These are phyloP conservation scores for Rubus parviflorus DNA, from an alignment of 306 rosid species.

Conservation along the genomic window DNA sequence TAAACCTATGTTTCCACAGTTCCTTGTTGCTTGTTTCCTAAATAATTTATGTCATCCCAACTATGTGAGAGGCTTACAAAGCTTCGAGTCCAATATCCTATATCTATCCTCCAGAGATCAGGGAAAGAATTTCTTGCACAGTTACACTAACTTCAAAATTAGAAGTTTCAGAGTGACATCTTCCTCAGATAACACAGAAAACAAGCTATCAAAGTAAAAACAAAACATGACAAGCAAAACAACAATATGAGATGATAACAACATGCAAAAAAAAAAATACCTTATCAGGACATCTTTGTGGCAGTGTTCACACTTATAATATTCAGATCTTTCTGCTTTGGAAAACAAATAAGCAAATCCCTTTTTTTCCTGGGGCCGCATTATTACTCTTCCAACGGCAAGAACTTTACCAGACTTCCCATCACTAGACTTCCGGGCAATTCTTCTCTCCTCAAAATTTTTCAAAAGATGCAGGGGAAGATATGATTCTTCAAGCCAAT, in stretches of 20 bases:
- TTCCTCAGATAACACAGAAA: background rate
- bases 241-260: constrained; percentile 17
- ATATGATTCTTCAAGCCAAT: constrained; percentile 80
- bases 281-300: constrained; percentile 75
- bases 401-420: constrained; percentile 47
- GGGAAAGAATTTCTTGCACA: background rate
- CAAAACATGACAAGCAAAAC: background rate
- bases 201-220: background rate
- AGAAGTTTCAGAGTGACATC: background rate
- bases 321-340: constrained; percentile 70
- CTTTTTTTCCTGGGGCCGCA: constrained; percentile 35
- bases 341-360: constrained; percentile 82
- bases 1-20: background rate
- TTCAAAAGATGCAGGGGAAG: constrained; percentile 88
- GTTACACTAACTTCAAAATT: background rate
- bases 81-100: background rate
- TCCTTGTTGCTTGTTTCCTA: background rate
- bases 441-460: constrained; percentile 89
- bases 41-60: background rate
- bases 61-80: background rate
- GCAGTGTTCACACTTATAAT: constrained; percentile 80
- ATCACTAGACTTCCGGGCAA: constrained; percentile 62
- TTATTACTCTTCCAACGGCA: constrained; percentile 39
- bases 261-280: constrained; percentile 35
- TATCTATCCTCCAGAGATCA: background rate